These are phyloP conservation scores for Zea mays DNA, from an alignment of 176 grass and related monocot genomes.

Conservation along the genomic window DNA sequence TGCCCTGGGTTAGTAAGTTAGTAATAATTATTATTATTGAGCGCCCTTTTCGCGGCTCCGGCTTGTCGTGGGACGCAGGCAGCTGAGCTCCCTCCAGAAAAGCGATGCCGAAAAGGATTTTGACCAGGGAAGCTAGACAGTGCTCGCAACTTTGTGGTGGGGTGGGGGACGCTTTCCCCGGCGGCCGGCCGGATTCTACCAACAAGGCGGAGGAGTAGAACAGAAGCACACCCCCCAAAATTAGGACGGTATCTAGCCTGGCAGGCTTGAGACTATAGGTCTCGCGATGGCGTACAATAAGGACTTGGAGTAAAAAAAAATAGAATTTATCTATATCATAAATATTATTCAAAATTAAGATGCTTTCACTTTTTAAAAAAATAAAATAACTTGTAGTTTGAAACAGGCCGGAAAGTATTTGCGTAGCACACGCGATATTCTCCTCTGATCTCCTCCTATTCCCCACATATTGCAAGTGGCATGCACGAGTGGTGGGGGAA, in stretches of 20 bases:
- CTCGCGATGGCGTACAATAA: constrained; percentile 2
- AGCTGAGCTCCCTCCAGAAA: constrained; percentile 29
- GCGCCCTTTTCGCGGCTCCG: not conserved
- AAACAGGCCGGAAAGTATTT: no score
- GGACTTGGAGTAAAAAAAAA: not conserved
- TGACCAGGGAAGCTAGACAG: constrained; percentile 24
- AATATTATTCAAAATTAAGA: no score
- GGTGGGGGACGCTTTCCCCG: no score
- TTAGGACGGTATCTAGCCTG: constrained; percentile 35
- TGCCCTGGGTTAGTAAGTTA: constrained; percentile 6
- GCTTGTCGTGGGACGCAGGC: constrained; percentile 41
- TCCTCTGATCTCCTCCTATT: not conserved
- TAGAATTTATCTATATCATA: no score
- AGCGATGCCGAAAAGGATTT: constrained; percentile 36
- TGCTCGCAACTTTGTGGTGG: not conserved
- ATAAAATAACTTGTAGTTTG: no score
- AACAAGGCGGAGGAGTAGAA: not conserved
- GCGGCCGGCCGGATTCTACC: not conserved
- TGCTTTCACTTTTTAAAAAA: no score
- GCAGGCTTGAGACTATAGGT: not conserved
- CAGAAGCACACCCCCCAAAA: not conserved
- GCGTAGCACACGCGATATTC: not conserved
- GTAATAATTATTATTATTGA: not conserved
- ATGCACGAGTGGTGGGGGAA: not conserved
- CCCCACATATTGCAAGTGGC: not conserved